Evolutionary conservation across 306 rosid species (phyloP), one percentile per base, ranked within the genome.

Genomic region (Cyclanthera cordifolia): DNA sequence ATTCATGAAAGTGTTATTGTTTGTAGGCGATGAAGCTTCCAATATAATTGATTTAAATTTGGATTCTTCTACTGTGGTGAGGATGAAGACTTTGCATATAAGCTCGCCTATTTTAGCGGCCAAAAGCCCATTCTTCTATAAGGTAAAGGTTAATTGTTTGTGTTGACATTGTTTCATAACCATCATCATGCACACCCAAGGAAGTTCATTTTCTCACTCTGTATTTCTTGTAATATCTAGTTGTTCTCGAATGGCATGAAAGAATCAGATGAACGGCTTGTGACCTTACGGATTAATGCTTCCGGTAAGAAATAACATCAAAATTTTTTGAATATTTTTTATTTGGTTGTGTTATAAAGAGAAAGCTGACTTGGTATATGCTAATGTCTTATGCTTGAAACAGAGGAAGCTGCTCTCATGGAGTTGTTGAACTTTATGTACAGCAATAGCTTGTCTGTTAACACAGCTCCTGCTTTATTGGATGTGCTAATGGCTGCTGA

Each of bases 101-200:
- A 93, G 99, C 75, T 93, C 99, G 51, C 99, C 96, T 60, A 93
- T 93, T 74, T 75, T 93, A 85, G 99, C 99, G 39, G 96, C 99
- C 63, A 93, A 90, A 80, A 93, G 99, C 74, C 96, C 99, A 6
- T 93, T 87, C 74, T 93, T 93, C 82, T 90, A 90, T 50, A 86
- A 90, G 95, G 99, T 93, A 72, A 48, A 67, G 3, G 17, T 39
- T 25, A 27, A 39, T 50, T 30, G 53, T 27, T 20, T 51, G 15
- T 51, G 3, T 55, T 66, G 71, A 3, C 7, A 28, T 45, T 48
- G 71, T 64, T 64, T 43, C 50, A 43, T 43, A 23, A 64, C 34
- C 20, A 41, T 63, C 20, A 41, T 63, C 51, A 11, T 19, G 37
- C 37, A 25, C 9, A 24, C 21, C 41, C 21, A 46, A 66, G 71